Evolutionary conservation across 805 yeast genomes (phyloP), one percentile per base, ranked within the genome.

Genomic region (Sungouiella blattae): DNA sequence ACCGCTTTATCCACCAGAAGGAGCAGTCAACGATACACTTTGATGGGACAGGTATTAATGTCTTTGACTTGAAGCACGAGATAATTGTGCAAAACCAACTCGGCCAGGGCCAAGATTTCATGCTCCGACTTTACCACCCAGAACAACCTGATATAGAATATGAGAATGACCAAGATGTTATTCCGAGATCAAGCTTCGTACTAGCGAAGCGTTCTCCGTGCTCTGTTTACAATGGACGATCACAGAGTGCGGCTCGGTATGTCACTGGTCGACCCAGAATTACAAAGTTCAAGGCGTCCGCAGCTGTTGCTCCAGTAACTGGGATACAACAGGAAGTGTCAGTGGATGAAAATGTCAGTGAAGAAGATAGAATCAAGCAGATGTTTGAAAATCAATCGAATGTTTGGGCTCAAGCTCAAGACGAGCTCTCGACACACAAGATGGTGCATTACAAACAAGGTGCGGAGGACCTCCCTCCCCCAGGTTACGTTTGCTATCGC

Each of bases 11-110:
- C 41, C 91, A 95, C 11, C 96, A 89, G 57, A 82, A 80, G 52
- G 80, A 76, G 27, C 81, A 85, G 18, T 78, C 85, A 1, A 75
- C 94, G 28, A 77, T 93, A 18, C 73, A 81, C 30, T 93, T 93
- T 55, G 98, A 93, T 58, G 99, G 98, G 14, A 91, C 98, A 0
- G 97, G 98, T 18, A 78, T 93, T 27, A 87, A 95, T 2, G 95
- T 89, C 1, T 93, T 91, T 62, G 99, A 93, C 54, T 66, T 93
- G 41, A 93, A 93, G 61, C 80, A 91, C 42, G 98, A 93, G 49
- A 87, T 93, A 33, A 83, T 93, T 28, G 60, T 73, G 13, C 86
- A 80, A 26, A 91, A 89, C 59, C 84, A 79, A 49, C 68, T 93
- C 11, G 87, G 89, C 5, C 81, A 80, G 40, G 94, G 96, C 1